These are phyloP conservation scores for Rhizophagus sp. DNA, from an alignment of 192 early-diverging fungal genomes.

Conservation along the genomic window DNA sequence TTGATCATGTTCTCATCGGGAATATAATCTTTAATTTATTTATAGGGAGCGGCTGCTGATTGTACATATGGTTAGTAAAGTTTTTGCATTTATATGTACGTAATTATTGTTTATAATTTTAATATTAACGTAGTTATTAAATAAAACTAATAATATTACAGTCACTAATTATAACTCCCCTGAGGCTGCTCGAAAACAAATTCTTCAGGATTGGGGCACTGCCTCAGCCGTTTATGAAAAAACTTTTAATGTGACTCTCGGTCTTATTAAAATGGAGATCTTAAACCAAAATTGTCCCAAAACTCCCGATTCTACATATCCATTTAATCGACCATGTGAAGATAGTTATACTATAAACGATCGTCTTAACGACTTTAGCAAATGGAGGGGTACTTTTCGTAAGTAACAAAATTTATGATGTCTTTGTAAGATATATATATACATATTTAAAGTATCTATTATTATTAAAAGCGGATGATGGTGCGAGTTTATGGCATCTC, in stretches of 20 bases:
- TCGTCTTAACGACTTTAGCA: conserved; percentile 84
- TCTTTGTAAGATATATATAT: not conserved
- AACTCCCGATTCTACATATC: conserved; percentile 25
- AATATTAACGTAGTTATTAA: not conserved
- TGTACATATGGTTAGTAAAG: conserved; percentile 57
- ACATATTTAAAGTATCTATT: not conserved
- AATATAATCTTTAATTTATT: not conserved
- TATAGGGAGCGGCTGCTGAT: conserved; percentile 73
- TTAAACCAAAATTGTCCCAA: conserved; percentile 63
- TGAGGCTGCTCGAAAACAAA: conserved; percentile 63
- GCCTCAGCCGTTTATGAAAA: conserved; percentile 82
- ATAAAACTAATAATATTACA: not conserved
- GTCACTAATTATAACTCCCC: conserved; percentile 53
- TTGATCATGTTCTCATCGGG: not conserved
- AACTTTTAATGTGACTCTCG: conserved; percentile 84
- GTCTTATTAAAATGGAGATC: conserved; percentile 77
- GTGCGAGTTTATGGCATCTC: conserved; percentile 88
- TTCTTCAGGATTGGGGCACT: conserved; percentile 81
- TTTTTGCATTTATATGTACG: not conserved
- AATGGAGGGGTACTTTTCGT: conserved; percentile 71
- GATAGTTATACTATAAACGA: conserved; percentile 65
- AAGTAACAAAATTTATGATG: not conserved
- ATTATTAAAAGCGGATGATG: conserved; percentile 53
- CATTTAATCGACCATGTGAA: conserved; percentile 83
- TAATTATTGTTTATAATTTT: not conserved